Percentiles rank a stretch among this genome's conserved stretches.
Evolutionary conservation across 306 rosid genomes (phyloP).

Genomic region (cucumber (Cucumis sativus)): Cucumber_9930_V3 NC_026656.2:11606501-11607000

Average conservation of each 20-base stretch:
- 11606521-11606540: background rate
- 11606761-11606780: background rate
- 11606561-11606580: background rate
- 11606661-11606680: background rate
- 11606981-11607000: conserved; percentile 29
- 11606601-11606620: no score
- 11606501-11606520: conserved; percentile 30
- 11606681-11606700: background rate
- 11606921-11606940: conserved; percentile 60
- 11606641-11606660: background rate
- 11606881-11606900: background rate
- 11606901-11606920: conserved; percentile 57
- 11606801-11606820: background rate
- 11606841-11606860: background rate
- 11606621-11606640: background rate
- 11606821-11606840: background rate
- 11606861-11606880: background rate
- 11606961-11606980: conserved; percentile 49
- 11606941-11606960: conserved; percentile 62
- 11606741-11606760: background rate
- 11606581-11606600: background rate
- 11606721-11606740: background rate
- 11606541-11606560: background rate
- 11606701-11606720: background rate
- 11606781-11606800: background rate